These are phyloP conservation scores for Arabidopsis hybrid DNA, from an alignment of 441 rosid species.

Conservation along the genomic window DNA sequence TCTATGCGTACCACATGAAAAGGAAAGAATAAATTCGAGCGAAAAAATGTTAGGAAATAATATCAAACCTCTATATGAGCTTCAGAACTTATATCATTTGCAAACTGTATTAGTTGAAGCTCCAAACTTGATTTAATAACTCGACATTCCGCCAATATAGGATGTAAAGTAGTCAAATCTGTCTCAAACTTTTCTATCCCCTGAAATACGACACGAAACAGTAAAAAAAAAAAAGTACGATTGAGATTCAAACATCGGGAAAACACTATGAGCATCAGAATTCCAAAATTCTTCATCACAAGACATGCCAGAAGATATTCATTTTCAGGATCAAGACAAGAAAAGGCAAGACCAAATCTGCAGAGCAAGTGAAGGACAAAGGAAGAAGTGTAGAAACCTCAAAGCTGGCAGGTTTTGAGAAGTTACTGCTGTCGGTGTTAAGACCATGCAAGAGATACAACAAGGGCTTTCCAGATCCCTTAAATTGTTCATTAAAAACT, in stretches of 20 bases:
- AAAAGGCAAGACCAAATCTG: constrained; percentile 15
- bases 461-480: constrained; percentile 64
- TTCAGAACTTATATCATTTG: constrained; percentile 95
- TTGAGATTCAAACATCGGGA: background rate
- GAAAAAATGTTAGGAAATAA: background rate
- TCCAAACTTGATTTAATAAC: constrained; percentile 81
- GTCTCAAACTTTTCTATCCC: constrained; percentile 74
- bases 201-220: constrained; percentile 48
- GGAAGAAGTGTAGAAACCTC: constrained; percentile 56
- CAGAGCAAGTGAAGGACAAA: constrained; percentile 12
- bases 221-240: constrained; percentile 4
- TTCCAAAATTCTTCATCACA: constrained; percentile 4
- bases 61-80: constrained; percentile 81
- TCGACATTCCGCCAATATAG: constrained; percentile 92
- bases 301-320: constrained; percentile 16
- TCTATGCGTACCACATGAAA: background rate
- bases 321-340: constrained; percentile 32
- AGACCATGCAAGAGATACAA: constrained; percentile 86
- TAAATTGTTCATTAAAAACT: constrained; percentile 58
- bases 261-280: constrained; percentile 18
- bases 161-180: constrained; percentile 78
- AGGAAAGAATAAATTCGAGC: background rate
- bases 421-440: constrained; percentile 84
- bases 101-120: constrained; percentile 89
- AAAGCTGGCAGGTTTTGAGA: constrained; percentile 82